Base-by-base conservation (phyloP, 2,329 filamentous ascomycete genomes). In the Colletotrichum coccodes region DNA sequence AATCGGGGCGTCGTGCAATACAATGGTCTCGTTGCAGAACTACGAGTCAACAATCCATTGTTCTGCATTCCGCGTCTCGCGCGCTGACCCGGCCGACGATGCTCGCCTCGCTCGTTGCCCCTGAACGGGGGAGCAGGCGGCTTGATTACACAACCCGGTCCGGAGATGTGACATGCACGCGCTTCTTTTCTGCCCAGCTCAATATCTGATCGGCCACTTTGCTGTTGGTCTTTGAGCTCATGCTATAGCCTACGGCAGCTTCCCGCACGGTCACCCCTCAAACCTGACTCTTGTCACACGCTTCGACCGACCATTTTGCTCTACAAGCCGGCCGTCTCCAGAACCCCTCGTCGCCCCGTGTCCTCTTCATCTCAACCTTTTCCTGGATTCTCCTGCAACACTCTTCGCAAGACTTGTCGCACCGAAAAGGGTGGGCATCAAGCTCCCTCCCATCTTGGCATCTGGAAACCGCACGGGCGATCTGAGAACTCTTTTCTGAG, bases 391-490 rank as follows among this genome's bases (percentile, higher is more conserved):
- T 68, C 30, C 40, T 44, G 54, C 60, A 56, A 65, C 38, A 44
- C 42, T 16, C 26, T 28, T 65, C 54, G 65, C 54, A 54, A 53
- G 49, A 65, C 12, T 65, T 60, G 61, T 50, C 54, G 53, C 61
- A 44, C 47, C 49, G 21, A 28, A 47, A 34, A 58, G 54, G 4
- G 30, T 38, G 34, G 32, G 21, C 60, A 53, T 46, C 64, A 64
- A 68, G 65, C 60, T 68, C 47, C 61, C 60, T 68, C 47, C 61
- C 60, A 59, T 65, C 61, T 65, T 65, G 65, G 65, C 65, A 68
- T 68, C 65, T 49, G 54, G 54, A 64, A 59, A 49, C 53, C 28
- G 60, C 40, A 28, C 53, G 28, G 26, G 47, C 38, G 53, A 58
- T 65, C 65, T 50, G 61, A 65, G 61, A 40, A 47, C 40, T 36